phyloP scores from a whole-genome alignment of 129 eudicot genomes.

The Helichrysum umbraculigerum region DNA sequence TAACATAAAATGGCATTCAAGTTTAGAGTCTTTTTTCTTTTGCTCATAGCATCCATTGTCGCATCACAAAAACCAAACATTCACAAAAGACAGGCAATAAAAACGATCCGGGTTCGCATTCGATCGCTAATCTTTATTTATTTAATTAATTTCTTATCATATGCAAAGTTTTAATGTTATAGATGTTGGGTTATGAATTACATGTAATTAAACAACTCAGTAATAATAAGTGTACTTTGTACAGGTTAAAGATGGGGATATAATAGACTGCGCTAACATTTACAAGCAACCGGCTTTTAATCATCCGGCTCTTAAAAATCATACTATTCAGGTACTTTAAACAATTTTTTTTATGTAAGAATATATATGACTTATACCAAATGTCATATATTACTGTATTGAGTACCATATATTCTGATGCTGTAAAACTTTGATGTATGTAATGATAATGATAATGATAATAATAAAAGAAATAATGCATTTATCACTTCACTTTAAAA shows the following conservation, averaged over 20 bases:
- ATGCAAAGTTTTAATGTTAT: not conserved
- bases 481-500: too few species aligned
- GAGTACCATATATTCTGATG: too few species aligned
- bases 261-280: conserved; percentile 53
- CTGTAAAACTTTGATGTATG: too few species aligned
- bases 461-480: too few species aligned
- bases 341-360: too few species aligned
- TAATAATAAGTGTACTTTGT: not conserved
- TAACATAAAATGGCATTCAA: conserved; percentile 24
- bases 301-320: conserved; percentile 53
- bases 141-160: not conserved
- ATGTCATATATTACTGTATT: too few species aligned
- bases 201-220: not conserved
- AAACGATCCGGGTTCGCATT: conserved; percentile 25
- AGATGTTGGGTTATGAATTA: not conserved
- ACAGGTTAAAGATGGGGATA: conserved; percentile 62
- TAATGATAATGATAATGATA: too few species aligned
- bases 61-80: conserved; percentile 8
- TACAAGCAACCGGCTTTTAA: conserved; percentile 63
- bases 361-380: too few species aligned
- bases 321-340: conserved; percentile 46
- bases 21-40: conserved; percentile 12
- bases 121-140: not conserved
- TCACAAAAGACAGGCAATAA: not conserved
- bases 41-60: conserved; percentile 20